phyloP scores from a whole-genome alignment of 306 rosid species.

The Rosa chinensis region DNA sequence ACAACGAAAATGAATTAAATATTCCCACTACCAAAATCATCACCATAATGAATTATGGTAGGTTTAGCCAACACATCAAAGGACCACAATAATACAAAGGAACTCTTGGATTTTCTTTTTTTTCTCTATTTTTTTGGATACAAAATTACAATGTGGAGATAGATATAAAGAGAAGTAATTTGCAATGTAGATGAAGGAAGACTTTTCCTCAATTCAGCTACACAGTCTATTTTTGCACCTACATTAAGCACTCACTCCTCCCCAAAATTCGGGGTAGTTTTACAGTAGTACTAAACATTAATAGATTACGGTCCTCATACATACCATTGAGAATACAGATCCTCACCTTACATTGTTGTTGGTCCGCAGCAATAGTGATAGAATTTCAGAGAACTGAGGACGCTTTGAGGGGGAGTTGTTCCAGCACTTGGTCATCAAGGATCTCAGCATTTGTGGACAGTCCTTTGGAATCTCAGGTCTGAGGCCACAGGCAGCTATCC shows the following conservation, averaged over 20 bases:
- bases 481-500: slow-evolving; percentile 98
- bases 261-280: slow-evolving; percentile 22
- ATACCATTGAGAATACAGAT: slow-evolving; percentile 17
- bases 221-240: slow-evolving; percentile 23
- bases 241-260: slow-evolving; percentile 34
- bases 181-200: slow-evolving; percentile 21
- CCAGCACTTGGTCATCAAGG: slow-evolving; percentile 90
- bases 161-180: slow-evolving; percentile 5
- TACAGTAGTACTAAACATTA: slow-evolving; percentile 28
- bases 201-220: slow-evolving; percentile 40
- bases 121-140: not conserved
- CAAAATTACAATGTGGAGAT: slow-evolving; percentile 2
- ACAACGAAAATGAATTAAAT: slow-evolving; percentile 14
- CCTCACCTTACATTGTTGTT: slow-evolving; percentile 55
- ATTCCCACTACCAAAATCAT: slow-evolving; percentile 33
- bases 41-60: slow-evolving; percentile 26
- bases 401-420: slow-evolving; percentile 88
- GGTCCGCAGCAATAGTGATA: slow-evolving; percentile 54
- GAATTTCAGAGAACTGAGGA: slow-evolving; percentile 79
- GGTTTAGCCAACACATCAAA: slow-evolving; percentile 29
- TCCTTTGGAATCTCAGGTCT: slow-evolving; percentile 95
- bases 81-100: not conserved
- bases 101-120: not conserved
- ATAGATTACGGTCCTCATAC: slow-evolving; percentile 11
- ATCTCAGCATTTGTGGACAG: slow-evolving; percentile 73